phyloP scores from a whole-genome alignment of 2,329 filamentous ascomycete genomes.

The Ceratocystis colombiana region DNA sequence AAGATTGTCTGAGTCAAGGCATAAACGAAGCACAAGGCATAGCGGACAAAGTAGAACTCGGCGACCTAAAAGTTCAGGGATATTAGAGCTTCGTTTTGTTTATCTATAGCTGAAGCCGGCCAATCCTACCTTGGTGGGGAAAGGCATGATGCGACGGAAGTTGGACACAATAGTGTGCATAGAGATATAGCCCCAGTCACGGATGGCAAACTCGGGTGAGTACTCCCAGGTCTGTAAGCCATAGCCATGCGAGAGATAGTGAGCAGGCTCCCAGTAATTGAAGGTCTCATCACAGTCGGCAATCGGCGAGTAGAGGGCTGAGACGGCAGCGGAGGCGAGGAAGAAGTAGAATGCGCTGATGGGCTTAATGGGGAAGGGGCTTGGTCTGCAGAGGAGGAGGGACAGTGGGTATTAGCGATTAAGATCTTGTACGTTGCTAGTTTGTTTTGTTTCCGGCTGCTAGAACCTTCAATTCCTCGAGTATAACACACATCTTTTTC shows the following conservation, averaged over 20 bases:
- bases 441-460: too few relatives aligned
- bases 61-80: conserved; percentile 36
- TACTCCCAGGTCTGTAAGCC: conserved; percentile 98
- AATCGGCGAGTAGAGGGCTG: conserved; percentile 77
- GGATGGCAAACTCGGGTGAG: conserved; percentile 85
- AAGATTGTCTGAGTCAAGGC: conserved; percentile 73
- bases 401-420: not conserved
- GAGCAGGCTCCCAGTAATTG: conserved; percentile 97
- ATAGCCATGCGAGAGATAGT: conserved; percentile 87
- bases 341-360: conserved; percentile 74
- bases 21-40: conserved; percentile 63
- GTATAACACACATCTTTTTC: conserved; percentile 38
- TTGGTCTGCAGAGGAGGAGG: conserved; percentile 8
- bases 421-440: not conserved
- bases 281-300: conserved; percentile 98
- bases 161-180: conserved; percentile 67
- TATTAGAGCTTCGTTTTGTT: not conserved
- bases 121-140: conserved; percentile 46
- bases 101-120: not conserved
- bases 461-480: too few relatives aligned
- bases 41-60: conserved; percentile 83
- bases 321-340: conserved; percentile 59
- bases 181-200: conserved; percentile 84
- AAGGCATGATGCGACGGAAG: conserved; percentile 53
- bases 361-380: conserved; percentile 48